Percentiles rank a stretch among this genome's conserved stretches.
phyloP scores from a whole-genome alignment of 1,284 basidiomycete genomes.

The Athelia psychrophila region DNA sequence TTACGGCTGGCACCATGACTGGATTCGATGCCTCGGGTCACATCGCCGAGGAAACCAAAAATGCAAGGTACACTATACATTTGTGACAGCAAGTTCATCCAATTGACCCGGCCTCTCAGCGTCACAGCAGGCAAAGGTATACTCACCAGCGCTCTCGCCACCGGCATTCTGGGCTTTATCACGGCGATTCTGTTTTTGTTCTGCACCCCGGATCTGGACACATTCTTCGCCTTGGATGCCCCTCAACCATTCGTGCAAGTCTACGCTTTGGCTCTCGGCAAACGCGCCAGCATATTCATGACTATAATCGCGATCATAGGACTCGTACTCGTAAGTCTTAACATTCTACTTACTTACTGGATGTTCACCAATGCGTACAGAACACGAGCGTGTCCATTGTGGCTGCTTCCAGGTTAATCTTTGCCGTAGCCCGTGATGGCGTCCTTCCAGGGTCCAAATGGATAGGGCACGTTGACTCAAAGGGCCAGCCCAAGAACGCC shows the following conservation, averaged over 20 bases:
- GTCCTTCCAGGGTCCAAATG: constrained; percentile 78
- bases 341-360: neutral
- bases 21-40: constrained; percentile 89
- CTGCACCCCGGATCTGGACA: constrained; percentile 77
- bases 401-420: constrained; percentile 81
- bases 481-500: constrained; percentile 77
- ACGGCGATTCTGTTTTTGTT: constrained; percentile 82
- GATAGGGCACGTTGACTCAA: constrained; percentile 69
- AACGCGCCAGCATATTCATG: constrained; percentile 78
- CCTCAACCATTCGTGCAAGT: constrained; percentile 88
- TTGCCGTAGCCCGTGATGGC: constrained; percentile 85
- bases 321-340: constrained; percentile 62
- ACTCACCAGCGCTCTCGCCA: constrained; percentile 69
- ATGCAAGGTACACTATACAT: constrained; percentile 56
- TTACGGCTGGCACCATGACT: constrained; percentile 79
- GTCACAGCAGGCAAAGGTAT: constrained; percentile 80
- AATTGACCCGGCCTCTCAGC: constrained; percentile 28
- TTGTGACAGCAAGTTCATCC: neutral
- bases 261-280: constrained; percentile 78
- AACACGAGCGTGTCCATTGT: constrained; percentile 84
- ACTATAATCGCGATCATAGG: constrained; percentile 76
- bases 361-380: constrained; percentile 31
- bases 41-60: constrained; percentile 87
- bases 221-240: constrained; percentile 68
- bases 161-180: constrained; percentile 71